Percentiles rank a stretch among this genome's conserved stretches.
Conservation (phyloP, 441 rosid species). For the Bocquillonia castaneifolia region DNA sequence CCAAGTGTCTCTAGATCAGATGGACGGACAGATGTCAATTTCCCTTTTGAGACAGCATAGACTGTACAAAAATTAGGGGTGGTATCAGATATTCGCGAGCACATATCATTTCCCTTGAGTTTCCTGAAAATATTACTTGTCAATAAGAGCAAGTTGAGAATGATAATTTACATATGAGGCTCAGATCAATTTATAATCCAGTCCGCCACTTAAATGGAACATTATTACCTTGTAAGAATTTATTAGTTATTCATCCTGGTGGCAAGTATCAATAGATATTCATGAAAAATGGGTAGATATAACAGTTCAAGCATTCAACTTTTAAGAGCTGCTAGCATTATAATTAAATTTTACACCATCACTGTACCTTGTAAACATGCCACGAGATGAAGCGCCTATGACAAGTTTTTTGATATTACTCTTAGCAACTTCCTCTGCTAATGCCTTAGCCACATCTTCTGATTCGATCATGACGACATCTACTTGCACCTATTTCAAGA, state of each 20-base stretch:
- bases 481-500: constrained; percentile 46
- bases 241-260: neutral
- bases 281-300: neutral
- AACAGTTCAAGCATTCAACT: neutral
- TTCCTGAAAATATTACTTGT: constrained; percentile 36
- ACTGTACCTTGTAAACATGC: constrained; percentile 56
- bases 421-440: constrained; percentile 64
- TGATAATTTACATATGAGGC: neutral
- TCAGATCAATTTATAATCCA: neutral
- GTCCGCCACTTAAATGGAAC: neutral
- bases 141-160: constrained; percentile 11
- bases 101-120: constrained; percentile 41
- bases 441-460: constrained; percentile 58
- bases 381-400: constrained; percentile 68
- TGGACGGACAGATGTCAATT: constrained; percentile 71
- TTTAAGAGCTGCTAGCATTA: neutral
- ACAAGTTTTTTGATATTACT: constrained; percentile 55
- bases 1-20: constrained; percentile 48
- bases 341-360: neutral
- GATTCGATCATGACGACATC: constrained; percentile 57
- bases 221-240: neutral
- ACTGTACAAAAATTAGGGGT: constrained; percentile 74
- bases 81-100: constrained; percentile 58
- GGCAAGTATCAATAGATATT: neutral
- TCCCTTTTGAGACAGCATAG: constrained; percentile 71